phyloP scores from a whole-genome alignment of 805 yeast genomes.

The Spathaspora girioi region DNA sequence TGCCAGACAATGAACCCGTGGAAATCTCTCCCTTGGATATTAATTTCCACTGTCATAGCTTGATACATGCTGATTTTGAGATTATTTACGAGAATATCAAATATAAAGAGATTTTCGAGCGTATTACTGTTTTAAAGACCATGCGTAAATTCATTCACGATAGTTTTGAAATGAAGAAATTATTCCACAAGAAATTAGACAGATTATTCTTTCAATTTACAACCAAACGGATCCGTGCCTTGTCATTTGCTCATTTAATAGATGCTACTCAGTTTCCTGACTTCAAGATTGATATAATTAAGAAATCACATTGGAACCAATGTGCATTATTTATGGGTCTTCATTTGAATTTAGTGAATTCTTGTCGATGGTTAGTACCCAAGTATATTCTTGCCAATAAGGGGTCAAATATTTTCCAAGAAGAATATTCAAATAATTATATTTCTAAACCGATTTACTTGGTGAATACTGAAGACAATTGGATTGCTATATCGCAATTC shows the following conservation, averaged over 20 bases:
- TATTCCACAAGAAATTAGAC: conserved; percentile 14
- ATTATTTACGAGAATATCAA: conserved; percentile 19
- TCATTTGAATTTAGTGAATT: conserved; percentile 21
- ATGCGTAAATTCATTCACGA: conserved; percentile 23
- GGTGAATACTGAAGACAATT: conserved; percentile 18
- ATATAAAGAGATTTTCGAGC: conserved; percentile 13
- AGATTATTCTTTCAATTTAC: conserved; percentile 21
- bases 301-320: conserved; percentile 23
- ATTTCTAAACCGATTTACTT: conserved; percentile 13
- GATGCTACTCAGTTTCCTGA: conserved; percentile 13
- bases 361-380: conserved; percentile 27
- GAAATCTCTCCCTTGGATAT: conserved; percentile 24
- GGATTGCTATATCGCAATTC: conserved; percentile 9
- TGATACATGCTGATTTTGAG: conserved; percentile 18
- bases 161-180: conserved; percentile 10
- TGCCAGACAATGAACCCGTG: conserved; percentile 26
- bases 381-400: conserved; percentile 5
- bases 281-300: conserved; percentile 7
- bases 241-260: conserved; percentile 13
- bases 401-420: conserved; percentile 16
- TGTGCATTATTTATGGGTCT: conserved; percentile 25
- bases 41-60: conserved; percentile 25
- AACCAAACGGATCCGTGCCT: conserved; percentile 9
- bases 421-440: conserved; percentile 5
- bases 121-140: conserved; percentile 18